Conservation (phyloP, 495 filamentous ascomycete genomes). For the Hyaloscypha finlandica region DNA sequence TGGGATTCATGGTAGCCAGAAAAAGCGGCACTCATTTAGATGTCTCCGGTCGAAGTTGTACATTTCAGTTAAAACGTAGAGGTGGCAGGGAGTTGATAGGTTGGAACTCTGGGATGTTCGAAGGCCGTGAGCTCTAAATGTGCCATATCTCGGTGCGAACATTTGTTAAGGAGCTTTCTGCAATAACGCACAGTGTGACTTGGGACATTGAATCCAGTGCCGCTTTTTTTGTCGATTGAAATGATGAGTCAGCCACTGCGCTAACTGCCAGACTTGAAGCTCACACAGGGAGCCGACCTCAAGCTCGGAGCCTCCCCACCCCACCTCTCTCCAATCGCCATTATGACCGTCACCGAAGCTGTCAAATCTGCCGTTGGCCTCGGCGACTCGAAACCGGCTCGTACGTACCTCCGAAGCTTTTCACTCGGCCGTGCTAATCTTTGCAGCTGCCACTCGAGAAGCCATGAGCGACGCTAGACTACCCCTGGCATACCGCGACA, state of each 20-base stretch:
- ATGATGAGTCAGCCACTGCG: background rate
- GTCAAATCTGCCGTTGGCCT: conserved; percentile 57
- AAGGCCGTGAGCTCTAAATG: too few relatives aligned
- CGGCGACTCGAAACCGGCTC: conserved; percentile 37
- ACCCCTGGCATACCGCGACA: conserved; percentile 88
- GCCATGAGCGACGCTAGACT: conserved; percentile 91
- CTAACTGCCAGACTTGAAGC: background rate
- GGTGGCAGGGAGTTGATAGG: too few relatives aligned
- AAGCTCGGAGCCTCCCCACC: background rate
- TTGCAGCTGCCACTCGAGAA: conserved; percentile 70
- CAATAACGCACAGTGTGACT: too few relatives aligned
- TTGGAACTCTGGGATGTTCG: too few relatives aligned
- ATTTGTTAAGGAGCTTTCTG: too few relatives aligned
- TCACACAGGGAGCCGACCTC: background rate
- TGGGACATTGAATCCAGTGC: too few relatives aligned
- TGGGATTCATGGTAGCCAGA: too few relatives aligned
- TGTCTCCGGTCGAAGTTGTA: too few relatives aligned
- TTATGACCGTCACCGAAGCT: conserved; percentile 48
- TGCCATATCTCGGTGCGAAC: too few relatives aligned
- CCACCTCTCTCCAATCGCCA: conserved; percentile 16
- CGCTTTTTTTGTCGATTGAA: too few relatives aligned
- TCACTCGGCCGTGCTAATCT: conserved; percentile 24
- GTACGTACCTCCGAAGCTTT: conserved; percentile 25
- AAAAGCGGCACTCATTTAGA: too few relatives aligned
- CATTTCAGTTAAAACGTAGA: too few relatives aligned